Base-by-base conservation (phyloP, 176 grass and related monocot genomes). In the Luzula sylvatica region DNA sequence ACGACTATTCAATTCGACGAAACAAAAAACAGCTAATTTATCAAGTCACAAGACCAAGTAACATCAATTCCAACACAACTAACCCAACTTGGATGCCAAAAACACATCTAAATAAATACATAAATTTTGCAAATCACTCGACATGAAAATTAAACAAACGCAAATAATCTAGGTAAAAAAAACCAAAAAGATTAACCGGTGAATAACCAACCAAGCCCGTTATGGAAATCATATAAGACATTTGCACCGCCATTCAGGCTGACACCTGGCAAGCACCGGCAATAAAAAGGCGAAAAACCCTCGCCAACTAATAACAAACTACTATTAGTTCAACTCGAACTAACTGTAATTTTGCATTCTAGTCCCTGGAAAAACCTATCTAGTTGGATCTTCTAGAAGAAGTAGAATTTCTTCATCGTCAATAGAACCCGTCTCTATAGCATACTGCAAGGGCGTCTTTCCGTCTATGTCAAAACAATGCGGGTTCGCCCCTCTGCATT, bases 361-460 rank as follows among this genome's bases (percentile, higher is more conserved):
- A 62, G 68, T 53, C 26, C 38, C 23, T 46, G 23, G 50, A 28
- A 50, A 28, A 39, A 67, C 44, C 51, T 72, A 87, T 77, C 93
- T 92, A 83, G 61, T 55, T 65, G 81, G 52, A 71, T 81, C 82
- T 56, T 86, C 86, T 61, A 92, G 68, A 61, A 98, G 83, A 74
- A 78, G 68, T 69, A 92, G 74, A 74, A 95, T 80, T 65, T 87
- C 86, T 44, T 92, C 93, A 5, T 92, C 78, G 0, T 87, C 86
- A 41, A 83, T 87, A 4, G 79, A 74, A 19, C 93, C 93, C 3
- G 59, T 40, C 50, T 87, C 93, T 11, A 92, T 73, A 1, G 93
- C 93, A 58, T 87, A 78, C 65, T 98, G 82, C 2, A 98, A 52
- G 2, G 93, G 72, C n/a, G 75, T 98, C 67, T 78, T 83, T 38